Evolutionary conservation across 73 alveolate species (phyloP), one percentile per base, ranked within the genome.

Genomic region (Tetrahymena elliotti): DNA sequence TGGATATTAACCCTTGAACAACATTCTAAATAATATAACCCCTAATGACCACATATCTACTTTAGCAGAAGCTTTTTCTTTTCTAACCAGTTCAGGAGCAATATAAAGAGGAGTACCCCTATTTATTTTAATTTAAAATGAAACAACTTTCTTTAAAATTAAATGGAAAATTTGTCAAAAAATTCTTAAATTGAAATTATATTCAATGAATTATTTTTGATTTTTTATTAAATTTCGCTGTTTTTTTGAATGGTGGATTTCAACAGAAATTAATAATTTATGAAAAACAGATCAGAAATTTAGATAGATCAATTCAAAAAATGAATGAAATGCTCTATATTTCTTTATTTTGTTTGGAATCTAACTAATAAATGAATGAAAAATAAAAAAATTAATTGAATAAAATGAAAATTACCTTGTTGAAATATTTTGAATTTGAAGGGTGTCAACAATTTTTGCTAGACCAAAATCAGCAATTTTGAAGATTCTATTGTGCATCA

Each of bases 1-100:
- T 3, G 96, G 96, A 41, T 47, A 94, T 36, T 94, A 40, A 27
- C 88, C 88, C 38, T 94, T 84, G 41, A 83, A 94, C 53, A 94
- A 93, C 95, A 94, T 84, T 54, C 96, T 94, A 33, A 84, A 94
- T 35, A 94, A 41, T 33, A 94, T 94, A 5, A 94, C 92, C 0
- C 96, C 96, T 16, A 94, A 84, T 31, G 95, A 52, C 96, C 96
- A 94, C 96, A 94, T 94, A 88, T 94, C 96, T 33, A 94, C 93
- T 35, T 94, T 94, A 10, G 96, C 35, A 94, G 93, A 94, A 20
- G 96, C 96, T 24, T 52, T 38, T 12, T 94, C 96, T 35, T 94
- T 94, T 52, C 54, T 68, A 41, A 94, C 93, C 52, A 94, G 93
- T 33, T 94, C 96, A 6, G 96, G 96, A n/a, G 96, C 96, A 94